Base-by-base conservation (phyloP, 2,329 filamentous ascomycete genomes). In the Paecilomyces variotii region DNA sequence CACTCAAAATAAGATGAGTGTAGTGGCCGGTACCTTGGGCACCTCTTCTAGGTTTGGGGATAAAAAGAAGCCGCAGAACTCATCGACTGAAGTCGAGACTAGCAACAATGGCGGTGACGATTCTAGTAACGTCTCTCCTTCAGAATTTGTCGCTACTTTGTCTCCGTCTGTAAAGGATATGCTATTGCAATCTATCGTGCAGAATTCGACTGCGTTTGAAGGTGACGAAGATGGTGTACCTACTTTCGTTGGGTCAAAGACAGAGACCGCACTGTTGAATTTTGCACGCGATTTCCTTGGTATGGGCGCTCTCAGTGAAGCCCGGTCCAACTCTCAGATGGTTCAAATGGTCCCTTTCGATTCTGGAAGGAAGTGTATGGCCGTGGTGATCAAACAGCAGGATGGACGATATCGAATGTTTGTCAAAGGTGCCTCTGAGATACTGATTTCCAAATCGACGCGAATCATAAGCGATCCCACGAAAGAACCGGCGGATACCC, bases 221-320 rank as follows among this genome's bases (percentile, higher is more conserved):
- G 81, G 82, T 4, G 83, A 87, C 51, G 79, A 84, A 51, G 80
- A 86, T 50, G 85, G 85, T 32, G 77, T 79, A 19, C 74, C 71
- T 35, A 76, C 81, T 0, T 91, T 89, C 63, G 81, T 91, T 61
- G 88, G 88, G 30, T 90, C 88, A 4, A 91, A 90, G 74, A 91
- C 88, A 0, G 88, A 91, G 69, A 90, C 87, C 3, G 88, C 88
- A 25, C 78, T 91, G 11, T 79, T 91, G n/a, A 78, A 80, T 26
- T 90, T 90, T 68, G 85, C 87, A 24, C 80, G 82, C 54, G 84
- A 88, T 54, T 78, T 84, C 66, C 76, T 91, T 12, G 87, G 80
- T 50, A 85, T 91, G 78, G 82, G 82, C 4, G 78, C 81, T 0
- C 74, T 89, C 14, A 76, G 76, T 53, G 79, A 86, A 61, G 86